Evolutionary conservation across 164 flowering plant species (phyloP), one percentile per base, ranked within the genome.

Genomic region (Pachysandra terminalis): DNA sequence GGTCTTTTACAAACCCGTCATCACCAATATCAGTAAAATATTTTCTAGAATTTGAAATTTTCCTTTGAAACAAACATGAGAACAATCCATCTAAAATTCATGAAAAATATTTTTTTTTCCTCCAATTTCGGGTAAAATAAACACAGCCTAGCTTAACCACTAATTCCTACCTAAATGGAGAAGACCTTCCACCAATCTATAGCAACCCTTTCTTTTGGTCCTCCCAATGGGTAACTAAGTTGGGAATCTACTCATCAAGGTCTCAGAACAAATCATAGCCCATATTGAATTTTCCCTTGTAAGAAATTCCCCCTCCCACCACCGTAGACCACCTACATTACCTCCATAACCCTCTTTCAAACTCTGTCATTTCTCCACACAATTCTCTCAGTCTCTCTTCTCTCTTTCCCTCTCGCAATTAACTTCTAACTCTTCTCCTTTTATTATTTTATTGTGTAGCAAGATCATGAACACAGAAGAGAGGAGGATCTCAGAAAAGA

Each of bases 211-310:
- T 56, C n/a, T 56, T 24, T 5, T 25, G 60, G 60, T 25, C 32
- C 60, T 56, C 28, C 28, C 45, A 40, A 40, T 23, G 23, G 32
- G 28, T 2, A 21, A 16, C 25, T 56, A 32, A 70, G 63, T 70
- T 70, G 68, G 41, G 59, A 32, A 49, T 70, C 68, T 45, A 56
- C 56, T 67, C 67, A 70, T 56, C 68, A 56, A n/a, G 37, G 48
- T 68, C 53, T 60, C 24, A 19, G 23, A 56, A 12, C 23, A 61
- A 35, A 69, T 69, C 53, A 69, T 69, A 35, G n/a, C 72, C 45
- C 25, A 35, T 21, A 37, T 62, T 32, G 66, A 61, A 37, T 24
- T 9, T 37, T 8, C 23, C 24, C 2, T 13, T 9, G 40, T 10
- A 25, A 69, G 54, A 40, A 7, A 54, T 32, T n/a, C n/a, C 58